Base-by-base conservation (phyloP, 2,329 filamentous ascomycete genomes). In the Claviceps sorghi region DNA sequence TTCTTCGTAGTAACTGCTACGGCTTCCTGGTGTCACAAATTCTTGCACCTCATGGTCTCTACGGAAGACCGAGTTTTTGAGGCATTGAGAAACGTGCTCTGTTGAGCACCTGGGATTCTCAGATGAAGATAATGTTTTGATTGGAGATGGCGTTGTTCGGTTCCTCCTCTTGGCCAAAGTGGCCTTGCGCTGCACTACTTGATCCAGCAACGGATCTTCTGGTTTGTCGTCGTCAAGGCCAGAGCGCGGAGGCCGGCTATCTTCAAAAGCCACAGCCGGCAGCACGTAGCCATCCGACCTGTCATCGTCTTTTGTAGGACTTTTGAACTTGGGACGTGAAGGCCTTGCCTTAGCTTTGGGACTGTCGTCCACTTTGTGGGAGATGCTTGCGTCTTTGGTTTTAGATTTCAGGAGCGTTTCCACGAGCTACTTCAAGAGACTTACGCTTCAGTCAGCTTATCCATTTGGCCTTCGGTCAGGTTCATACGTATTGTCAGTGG, bases 381-480 rank as follows among this genome's bases (percentile, higher is more conserved):
- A 64, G 47, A 70, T 69, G 13, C 67, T 69, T 48, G 44, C 34
- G 26, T 26, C 26, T 26, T n/a, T 5, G 1, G 21, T 2, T 1
- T 55, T 30, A 51, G 45, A 30, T n/a, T n/a, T 40, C 4, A 15
- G 22, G n/a, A 17, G n/a, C 21, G 11, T 19, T 41, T n/a, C 11
- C 34, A 26, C 36, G 9, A 22, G 21, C 36, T 36, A 21, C 45
- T 19, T 11, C 44, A 40, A 40, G 13, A 42, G 40, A 49, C 70
- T 55, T 65, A 75, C 74, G 67, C 70, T 48, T 71, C 66, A 3
- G 73, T 69, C 44, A 76, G 63, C 54, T 65, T 71, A 52, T 75
- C 69, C 65, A 76, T 69, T 54, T 76, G 72, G 0, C 66, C 68
- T 46, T 75, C 71, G 4, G 72, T 76, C 52, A 76, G 56, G 55